Conservation (phyloP, 2,329 filamentous ascomycete species). For the Cladosporium sp. region DNA sequence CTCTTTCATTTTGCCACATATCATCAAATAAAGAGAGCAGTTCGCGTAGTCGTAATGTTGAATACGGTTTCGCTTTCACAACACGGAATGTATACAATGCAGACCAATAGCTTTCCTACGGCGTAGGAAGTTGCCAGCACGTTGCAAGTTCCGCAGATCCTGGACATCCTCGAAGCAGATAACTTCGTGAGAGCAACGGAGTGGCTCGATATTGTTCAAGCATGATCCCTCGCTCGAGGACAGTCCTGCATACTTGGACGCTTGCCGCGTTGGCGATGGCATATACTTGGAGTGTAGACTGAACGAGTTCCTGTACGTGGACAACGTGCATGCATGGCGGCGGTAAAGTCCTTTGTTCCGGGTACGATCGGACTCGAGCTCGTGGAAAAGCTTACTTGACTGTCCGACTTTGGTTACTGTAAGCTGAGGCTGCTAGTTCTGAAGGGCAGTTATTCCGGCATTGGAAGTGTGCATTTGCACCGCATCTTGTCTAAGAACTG, state of each 20-base stretch:
- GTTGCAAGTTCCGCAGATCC: neutral
- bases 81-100: neutral
- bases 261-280: neutral
- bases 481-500: neutral
- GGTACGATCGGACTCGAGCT: neutral
- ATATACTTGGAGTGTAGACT: neutral
- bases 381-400: neutral
- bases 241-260: neutral
- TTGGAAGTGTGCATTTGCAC: neutral
- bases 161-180: neutral
- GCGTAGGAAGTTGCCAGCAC: neutral
- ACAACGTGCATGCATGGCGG: neutral
- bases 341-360: neutral
- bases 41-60: neutral
- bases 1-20: neutral
- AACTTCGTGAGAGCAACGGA: neutral
- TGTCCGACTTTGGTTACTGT: neutral
- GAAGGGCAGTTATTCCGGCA: neutral
- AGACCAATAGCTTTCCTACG: neutral
- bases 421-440: neutral
- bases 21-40: neutral
- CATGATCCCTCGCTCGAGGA: neutral
- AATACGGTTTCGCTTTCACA: neutral
- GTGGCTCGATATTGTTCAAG: neutral
- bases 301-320: neutral